These are phyloP conservation scores for Spongospora subterranea DNA, from an alignment of 208 protist species.

Conservation along the genomic window DNA sequence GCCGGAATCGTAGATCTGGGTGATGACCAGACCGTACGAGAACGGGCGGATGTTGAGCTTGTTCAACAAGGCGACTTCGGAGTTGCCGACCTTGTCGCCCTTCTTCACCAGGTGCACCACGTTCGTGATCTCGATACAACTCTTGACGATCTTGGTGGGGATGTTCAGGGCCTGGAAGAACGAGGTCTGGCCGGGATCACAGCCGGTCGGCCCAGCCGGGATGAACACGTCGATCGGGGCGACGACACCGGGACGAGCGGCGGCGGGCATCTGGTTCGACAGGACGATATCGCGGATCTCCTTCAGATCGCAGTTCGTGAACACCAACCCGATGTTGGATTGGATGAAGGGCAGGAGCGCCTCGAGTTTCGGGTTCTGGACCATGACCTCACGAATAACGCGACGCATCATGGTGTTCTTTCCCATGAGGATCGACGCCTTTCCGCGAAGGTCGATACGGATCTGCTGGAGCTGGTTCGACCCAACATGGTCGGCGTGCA, in stretches of 20 bases:
- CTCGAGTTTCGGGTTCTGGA: constrained; percentile 68
- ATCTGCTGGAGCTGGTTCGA: constrained; percentile 95
- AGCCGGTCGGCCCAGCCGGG: constrained; percentile 91
- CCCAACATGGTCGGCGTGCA: constrained; percentile 94
- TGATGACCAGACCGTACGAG: constrained; percentile 92
- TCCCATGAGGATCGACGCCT: constrained; percentile 94
- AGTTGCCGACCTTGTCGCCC: constrained; percentile 91
- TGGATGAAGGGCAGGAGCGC: constrained; percentile 82
- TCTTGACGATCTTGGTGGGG: constrained; percentile 97
- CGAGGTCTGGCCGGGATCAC: constrained; percentile 95
- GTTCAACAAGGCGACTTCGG: constrained; percentile 93
- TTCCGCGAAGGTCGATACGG: constrained; percentile 88
- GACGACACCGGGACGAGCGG: constrained; percentile 94
- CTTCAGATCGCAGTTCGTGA: constrained; percentile 92
- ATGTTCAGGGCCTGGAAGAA: constrained; percentile 99
- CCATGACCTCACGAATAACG: constrained; percentile 83
- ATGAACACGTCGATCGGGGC: constrained; percentile 94
- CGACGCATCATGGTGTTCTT: constrained; percentile 98
- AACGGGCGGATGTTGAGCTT: constrained; percentile 99
- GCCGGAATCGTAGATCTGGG: constrained; percentile 92
- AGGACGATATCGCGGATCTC: constrained; percentile 84
- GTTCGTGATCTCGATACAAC: constrained; percentile 96
- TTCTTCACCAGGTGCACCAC: constrained; percentile 91
- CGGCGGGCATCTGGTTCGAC: constrained; percentile 85
- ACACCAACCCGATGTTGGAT: constrained; percentile 96